These are phyloP conservation scores for Erysimum cheiri DNA, from an alignment of 441 rosid genomes.

Conservation along the genomic window DNA sequence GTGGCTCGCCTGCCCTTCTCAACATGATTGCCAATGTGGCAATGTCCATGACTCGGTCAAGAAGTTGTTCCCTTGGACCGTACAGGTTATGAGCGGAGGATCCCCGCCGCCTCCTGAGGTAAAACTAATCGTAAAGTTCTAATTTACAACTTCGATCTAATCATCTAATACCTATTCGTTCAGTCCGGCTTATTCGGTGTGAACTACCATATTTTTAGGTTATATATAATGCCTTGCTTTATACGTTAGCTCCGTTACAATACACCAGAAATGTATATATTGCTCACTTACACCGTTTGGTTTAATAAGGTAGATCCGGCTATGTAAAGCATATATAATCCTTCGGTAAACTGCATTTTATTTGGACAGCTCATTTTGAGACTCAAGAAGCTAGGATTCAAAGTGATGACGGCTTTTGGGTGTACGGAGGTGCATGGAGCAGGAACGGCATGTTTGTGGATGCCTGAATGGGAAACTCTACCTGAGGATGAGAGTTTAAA, in stretches of 20 bases:
- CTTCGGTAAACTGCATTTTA: background rate
- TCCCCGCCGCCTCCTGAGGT: no score
- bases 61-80: no score
- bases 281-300: background rate
- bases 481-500: conserved; percentile 47
- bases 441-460: conserved; percentile 61
- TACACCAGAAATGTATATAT: background rate
- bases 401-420: conserved; percentile 54
- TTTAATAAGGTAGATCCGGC: background rate
- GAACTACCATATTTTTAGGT: background rate
- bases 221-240: background rate
- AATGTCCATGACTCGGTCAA: no score
- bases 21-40: no score
- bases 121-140: no score
- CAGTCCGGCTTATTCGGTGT: background rate
- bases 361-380: conserved; percentile 47
- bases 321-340: background rate
- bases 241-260: background rate
- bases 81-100: no score
- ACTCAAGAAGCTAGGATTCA: conserved; percentile 62
- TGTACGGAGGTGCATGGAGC: conserved; percentile 69
- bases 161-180: no score
- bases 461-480: conserved; percentile 64
- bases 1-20: no score
- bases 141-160: no score